Evolutionary conservation across 805 yeast species (phyloP), one percentile per base, ranked within the genome.

Genomic region (Phaffomyces thermotolerans): DNA sequence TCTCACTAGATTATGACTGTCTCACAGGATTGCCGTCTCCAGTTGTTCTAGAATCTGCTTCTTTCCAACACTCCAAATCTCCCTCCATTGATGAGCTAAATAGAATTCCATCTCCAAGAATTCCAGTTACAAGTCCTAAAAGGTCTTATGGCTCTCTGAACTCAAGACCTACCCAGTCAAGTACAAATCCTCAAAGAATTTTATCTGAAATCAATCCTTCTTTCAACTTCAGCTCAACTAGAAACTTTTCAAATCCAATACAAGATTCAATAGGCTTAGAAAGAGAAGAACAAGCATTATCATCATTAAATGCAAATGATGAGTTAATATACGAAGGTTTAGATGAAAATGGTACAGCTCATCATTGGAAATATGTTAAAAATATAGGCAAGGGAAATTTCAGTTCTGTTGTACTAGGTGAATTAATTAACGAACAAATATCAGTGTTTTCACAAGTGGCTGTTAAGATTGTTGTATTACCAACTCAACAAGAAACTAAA

Each of bases 311-410:
- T 4, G 17, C 34, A 7, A 20, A 31, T 3, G 31, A 29, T n/a
- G 18, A 23, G 2, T 14, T n/a, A 14, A 17, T 22, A 4, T 51
- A 46, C 33, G 38, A 44, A 13, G 59, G 60, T 6, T 25, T 32
- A 5, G 59, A 57, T 35, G 39, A 33, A 6, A 14, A 41, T 2
- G 52, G 52, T 5, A 29, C 29, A 1, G 31, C 35, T 9, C 53
- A 47, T 18, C 43, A 44, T 9, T 56, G 75, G 74, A 53, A 52
- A 23, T 64, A 64, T 42, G 41, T 63, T 1, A 62, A 59, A 37
- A 67, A 72, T 36, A 66, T 84, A 5, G 95, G 95, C 1, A 53
- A 66, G 18, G 95, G 95, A 0, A 74, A 79, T 25, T 84, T 84
- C 59, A 80, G 88, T 58, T 71, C 69, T 8, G 93, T 84, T 10